Evolutionary conservation across 805 yeast genomes (phyloP).

Genomic region (Ogataea saltuana): DNA sequence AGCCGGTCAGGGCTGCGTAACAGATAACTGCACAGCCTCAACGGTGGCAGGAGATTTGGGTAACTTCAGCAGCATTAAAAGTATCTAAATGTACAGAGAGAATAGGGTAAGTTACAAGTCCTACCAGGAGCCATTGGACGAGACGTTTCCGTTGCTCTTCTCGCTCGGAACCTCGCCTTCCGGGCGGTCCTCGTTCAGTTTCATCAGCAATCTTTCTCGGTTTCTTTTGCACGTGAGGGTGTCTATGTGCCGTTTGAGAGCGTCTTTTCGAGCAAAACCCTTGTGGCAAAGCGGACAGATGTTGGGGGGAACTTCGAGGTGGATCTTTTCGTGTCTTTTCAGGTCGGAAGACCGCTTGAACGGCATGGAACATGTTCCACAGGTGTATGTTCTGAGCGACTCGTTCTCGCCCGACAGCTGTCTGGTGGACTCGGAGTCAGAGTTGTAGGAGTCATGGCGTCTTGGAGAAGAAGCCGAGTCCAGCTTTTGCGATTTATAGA

Average conservation of each 20-base stretch:
- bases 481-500: conserved; percentile 4
- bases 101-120: background rate
- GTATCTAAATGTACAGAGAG: background rate
- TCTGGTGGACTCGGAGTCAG: background rate
- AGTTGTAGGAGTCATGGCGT: background rate
- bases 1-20: too few species aligned
- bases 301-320: conserved; percentile 68
- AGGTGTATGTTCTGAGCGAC: conserved; percentile 36
- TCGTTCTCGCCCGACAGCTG: conserved; percentile 1
- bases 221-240: conserved; percentile 76
- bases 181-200: conserved; percentile 13
- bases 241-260: conserved; percentile 71
- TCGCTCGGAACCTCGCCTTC: background rate
- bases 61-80: conserved; percentile 1
- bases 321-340: conserved; percentile 76
- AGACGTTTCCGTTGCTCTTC: too few species aligned
- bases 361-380: conserved; percentile 59
- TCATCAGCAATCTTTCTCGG: conserved; percentile 49
- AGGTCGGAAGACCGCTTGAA: conserved; percentile 70
- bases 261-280: conserved; percentile 83
- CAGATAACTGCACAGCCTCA: too few species aligned
- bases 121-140: too few species aligned
- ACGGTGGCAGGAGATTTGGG: too few species aligned
- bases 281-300: conserved; percentile 76
- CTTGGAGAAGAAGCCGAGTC: conserved; percentile 1